phyloP scores from a whole-genome alignment of 306 rosid species.

The Arachis hypogaea region DNA sequence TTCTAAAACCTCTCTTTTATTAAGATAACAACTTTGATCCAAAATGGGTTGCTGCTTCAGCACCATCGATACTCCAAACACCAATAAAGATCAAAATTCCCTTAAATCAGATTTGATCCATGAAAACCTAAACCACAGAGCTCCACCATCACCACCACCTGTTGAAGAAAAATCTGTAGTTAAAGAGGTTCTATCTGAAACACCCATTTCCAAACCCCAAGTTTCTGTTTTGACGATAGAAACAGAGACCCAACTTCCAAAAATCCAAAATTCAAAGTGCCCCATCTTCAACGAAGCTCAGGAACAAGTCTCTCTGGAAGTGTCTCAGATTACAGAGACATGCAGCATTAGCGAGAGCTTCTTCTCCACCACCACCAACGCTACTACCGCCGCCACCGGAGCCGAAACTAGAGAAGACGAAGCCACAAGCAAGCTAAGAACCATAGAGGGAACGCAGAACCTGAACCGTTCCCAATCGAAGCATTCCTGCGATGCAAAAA shows the following conservation, averaged over 20 bases:
- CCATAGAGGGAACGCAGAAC: constrained; percentile 49
- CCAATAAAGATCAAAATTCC: constrained; percentile 34
- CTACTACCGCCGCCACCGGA: constrained; percentile 45
- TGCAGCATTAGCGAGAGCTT: constrained; percentile 66
- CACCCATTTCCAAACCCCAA: constrained; percentile 64
- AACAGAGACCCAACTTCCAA: constrained; percentile 41
- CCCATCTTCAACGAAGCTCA: constrained; percentile 23
- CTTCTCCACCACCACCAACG: constrained; percentile 59
- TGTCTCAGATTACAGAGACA: constrained; percentile 57
- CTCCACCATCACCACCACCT: constrained; percentile 38
- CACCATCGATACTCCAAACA: constrained; percentile 34
- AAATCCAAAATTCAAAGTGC: background rate
- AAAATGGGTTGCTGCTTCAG: constrained; percentile 88
- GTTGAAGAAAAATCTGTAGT: constrained; percentile 82
- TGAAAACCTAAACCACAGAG: background rate
- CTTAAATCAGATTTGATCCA: background rate
- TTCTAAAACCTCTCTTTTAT: constrained; percentile 6
- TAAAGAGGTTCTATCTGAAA: constrained; percentile 89
- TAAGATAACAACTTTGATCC: constrained; percentile 9
- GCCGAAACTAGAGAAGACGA: constrained; percentile 73
- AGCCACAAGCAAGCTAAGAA: constrained; percentile 63
- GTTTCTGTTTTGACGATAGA: constrained; percentile 26
- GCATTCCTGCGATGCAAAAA: constrained; percentile 51
- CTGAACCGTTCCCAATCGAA: constrained; percentile 42
- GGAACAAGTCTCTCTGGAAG: constrained; percentile 49